Evolutionary conservation across 148 eudicot species (phyloP), one percentile per base, ranked within the genome.

Genomic region (Polygonum aviculare): DNA sequence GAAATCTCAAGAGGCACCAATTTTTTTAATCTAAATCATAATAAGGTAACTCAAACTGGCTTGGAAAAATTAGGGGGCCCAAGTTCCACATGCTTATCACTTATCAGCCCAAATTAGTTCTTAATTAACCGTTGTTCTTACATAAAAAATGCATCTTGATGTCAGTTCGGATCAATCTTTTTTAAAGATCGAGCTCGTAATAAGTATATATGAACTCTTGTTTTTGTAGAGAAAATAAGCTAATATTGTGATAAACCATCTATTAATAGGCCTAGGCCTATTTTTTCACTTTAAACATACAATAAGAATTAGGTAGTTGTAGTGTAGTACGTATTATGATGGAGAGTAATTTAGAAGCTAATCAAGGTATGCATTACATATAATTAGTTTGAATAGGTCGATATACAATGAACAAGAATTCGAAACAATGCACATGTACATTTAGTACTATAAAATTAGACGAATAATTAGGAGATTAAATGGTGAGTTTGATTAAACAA

Each of bases 51-150:
- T 33, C 63, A 57, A 57, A 57, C 11, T 3, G 33, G 63, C 2
- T 21, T 57, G 63, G 63, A 19, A 31, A 57, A 51, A 31, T 21
- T 63, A 63, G 69, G 12, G 69, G 69, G 69, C 69, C 69, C 69
- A 31, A 33, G 1, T 4, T 63, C 5, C 69, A 63, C 31, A 33
- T 39, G 39, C 4, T 35, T 62, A 12, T 11, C 39, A n/a, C n/a
- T 31, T 62, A 57, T 31, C 12, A 40, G 69, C 69, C 69, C 69
- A 63, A 63, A 2, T 31, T 16, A 8, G 35, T 63, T 33, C 39
- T 31, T 63, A 12, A 11, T 31, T 63, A 12, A 11, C 15, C 0
- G 12, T 6, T n/a, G 2, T 55, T 55, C 62, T 55, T 6, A 57
- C 9, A 18, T 22, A 8, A 12, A 31, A 60, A 14, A 60, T 60